These are phyloP conservation scores for Eucalyptus pumila DNA, from an alignment of 345 rosid genomes.

Conservation along the genomic window DNA sequence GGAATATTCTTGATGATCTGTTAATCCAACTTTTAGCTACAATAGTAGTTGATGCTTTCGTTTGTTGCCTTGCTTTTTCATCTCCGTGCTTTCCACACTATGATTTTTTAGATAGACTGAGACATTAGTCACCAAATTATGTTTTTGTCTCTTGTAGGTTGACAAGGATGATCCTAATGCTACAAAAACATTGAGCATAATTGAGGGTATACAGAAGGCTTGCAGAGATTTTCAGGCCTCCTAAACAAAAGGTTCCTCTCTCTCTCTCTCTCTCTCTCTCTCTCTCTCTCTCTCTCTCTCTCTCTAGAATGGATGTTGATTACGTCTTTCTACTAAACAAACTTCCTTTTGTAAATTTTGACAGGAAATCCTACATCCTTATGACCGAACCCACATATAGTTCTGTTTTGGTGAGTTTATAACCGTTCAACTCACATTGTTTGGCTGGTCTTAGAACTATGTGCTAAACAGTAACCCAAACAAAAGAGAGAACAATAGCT, in stretches of 20 bases:
- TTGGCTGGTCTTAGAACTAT: background rate
- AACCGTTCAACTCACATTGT: background rate
- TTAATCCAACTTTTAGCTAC: background rate
- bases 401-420: constrained; percentile 10
- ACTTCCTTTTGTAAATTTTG: background rate
- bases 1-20: background rate
- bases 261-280: background rate
- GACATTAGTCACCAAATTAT: background rate
- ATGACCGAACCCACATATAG: constrained; percentile 3
- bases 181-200: constrained; percentile 32
- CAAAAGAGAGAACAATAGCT: background rate
- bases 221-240: constrained; percentile 53
- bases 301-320: background rate
- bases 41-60: background rate
- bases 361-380: constrained; percentile 15
- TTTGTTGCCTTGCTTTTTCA: background rate
- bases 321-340: background rate
- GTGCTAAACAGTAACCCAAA: background rate
- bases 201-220: constrained; percentile 49
- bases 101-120: background rate
- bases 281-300: too few species aligned
- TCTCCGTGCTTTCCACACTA: background rate
- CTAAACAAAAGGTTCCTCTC: constrained; percentile 35
- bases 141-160: constrained; percentile 23
- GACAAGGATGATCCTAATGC: constrained; percentile 65